phyloP scores from a whole-genome alignment of 768 basidiomycete genomes.

The Tylopilus felleus region DNA sequence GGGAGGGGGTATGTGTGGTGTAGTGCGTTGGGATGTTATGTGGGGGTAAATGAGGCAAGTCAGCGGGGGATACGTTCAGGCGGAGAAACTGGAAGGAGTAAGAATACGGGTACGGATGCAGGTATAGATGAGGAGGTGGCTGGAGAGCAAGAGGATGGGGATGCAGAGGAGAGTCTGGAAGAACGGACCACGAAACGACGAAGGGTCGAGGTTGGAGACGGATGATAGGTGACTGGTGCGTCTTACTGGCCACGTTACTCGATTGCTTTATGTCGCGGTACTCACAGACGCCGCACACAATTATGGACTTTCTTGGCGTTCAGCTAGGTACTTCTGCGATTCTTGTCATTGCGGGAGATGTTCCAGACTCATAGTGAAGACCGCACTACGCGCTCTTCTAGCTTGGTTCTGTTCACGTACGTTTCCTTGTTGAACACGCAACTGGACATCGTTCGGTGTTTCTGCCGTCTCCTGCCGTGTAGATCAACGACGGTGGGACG shows the following conservation, averaged over 20 bases:
- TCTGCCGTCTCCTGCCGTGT: too few relatives aligned
- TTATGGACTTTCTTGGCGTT: not conserved
- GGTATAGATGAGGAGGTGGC: not conserved
- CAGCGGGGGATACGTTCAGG: not conserved
- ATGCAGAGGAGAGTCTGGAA: slow-evolving; percentile 1
- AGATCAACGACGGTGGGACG: too few relatives aligned
- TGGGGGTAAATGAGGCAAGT: slow-evolving; percentile 14
- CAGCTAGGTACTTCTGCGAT: not conserved
- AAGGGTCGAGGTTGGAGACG: slow-evolving; percentile 5
- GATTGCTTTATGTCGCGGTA: not conserved
- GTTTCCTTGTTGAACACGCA: not conserved
- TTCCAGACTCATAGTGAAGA: not conserved
- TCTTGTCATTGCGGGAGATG: not conserved
- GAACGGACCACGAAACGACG: slow-evolving; percentile 15
- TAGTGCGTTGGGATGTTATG: slow-evolving; percentile 41
- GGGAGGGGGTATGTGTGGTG: slow-evolving; percentile 71
- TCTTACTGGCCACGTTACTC: not conserved
- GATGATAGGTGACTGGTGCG: not conserved
- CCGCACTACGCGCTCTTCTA: not conserved
- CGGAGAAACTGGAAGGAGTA: not conserved
- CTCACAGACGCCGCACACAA: not conserved
- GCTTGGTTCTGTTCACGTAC: not conserved
- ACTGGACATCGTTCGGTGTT: too few relatives aligned
- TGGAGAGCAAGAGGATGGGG: not conserved
- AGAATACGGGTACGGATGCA: not conserved